phyloP scores from a whole-genome alignment of 192 early-diverging fungal genomes.

The Coemansia sp. region DNA sequence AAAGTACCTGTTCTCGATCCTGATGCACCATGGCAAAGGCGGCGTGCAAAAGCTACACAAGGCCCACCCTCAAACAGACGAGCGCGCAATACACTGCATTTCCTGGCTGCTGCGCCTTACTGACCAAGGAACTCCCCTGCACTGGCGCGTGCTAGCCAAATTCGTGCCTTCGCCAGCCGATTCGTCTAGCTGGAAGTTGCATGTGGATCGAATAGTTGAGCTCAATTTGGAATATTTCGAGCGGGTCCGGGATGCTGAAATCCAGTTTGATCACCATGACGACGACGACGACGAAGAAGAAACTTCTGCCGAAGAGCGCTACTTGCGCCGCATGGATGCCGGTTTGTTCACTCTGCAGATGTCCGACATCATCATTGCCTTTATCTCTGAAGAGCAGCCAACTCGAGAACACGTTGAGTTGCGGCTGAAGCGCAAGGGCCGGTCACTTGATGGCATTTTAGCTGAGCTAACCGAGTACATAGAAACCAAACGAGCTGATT shows the following conservation, averaged over 20 bases:
- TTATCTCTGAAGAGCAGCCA: slow-evolving; percentile 57
- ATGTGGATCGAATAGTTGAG: slow-evolving; percentile 80
- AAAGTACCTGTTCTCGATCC: slow-evolving; percentile 79
- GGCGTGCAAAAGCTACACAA: slow-evolving; percentile 79
- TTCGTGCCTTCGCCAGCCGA: slow-evolving; percentile 58
- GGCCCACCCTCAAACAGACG: slow-evolving; percentile 73
- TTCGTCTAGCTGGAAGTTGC: slow-evolving; percentile 68
- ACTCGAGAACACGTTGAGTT: slow-evolving; percentile 16
- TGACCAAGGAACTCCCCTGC: slow-evolving; percentile 56
- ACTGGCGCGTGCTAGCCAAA: slow-evolving; percentile 75
- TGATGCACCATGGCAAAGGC: slow-evolving; percentile 74
- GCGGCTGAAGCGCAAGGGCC: slow-evolving; percentile 30
- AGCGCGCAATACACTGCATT: slow-evolving; percentile 83
- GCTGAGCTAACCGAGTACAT: slow-evolving; percentile 36
- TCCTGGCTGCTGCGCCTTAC: slow-evolving; percentile 74
- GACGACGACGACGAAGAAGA: slow-evolving; percentile 61
- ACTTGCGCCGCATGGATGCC: slow-evolving; percentile 66
- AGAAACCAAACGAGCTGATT: slow-evolving; percentile 3
- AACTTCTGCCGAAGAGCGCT: slow-evolving; percentile 55
- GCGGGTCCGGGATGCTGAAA: slow-evolving; percentile 59
- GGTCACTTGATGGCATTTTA: slow-evolving; percentile 16
- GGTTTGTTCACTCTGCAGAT: slow-evolving; percentile 82
- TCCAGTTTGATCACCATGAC: slow-evolving; percentile 54
- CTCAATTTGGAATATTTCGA: slow-evolving; percentile 67
- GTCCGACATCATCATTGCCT: slow-evolving; percentile 66